A percentile compares a stretch with the other conserved stretches of the same genome.
Conservation (phyloP, 148 eudicot species). For the Rhododendron molle region DNA sequence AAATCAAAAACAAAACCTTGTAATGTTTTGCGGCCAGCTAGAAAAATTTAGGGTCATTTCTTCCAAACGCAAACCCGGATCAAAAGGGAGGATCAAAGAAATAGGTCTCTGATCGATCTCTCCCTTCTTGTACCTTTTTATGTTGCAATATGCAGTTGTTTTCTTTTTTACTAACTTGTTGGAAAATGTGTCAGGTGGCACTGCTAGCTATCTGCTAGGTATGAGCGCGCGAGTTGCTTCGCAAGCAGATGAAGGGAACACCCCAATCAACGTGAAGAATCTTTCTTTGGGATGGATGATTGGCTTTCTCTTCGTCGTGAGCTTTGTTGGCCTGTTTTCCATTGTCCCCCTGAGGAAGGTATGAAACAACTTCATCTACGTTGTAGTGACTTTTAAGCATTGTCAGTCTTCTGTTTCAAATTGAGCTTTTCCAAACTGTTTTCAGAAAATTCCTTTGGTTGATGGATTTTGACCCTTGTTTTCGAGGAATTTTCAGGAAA, state of each 20-base stretch:
- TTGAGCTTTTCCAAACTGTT: not conserved
- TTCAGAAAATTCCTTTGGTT: not conserved
- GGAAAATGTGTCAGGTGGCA: constrained; percentile 19
- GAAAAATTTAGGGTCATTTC: not conserved
- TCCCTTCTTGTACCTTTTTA: not conserved
- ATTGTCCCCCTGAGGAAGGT: constrained; percentile 36
- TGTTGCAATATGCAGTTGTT: not conserved
- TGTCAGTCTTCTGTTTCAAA: not conserved
- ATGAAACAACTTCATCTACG: not conserved
- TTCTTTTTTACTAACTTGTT: too few relatives aligned
- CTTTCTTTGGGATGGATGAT: constrained; percentile 29
- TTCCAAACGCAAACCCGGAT: not conserved
- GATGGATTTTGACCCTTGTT: not conserved
- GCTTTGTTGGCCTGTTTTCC: constrained; percentile 36
- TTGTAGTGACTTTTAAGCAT: not conserved
- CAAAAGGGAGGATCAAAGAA: not conserved
- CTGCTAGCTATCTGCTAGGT: constrained; percentile 32
- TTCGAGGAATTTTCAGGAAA: not conserved
- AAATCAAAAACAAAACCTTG: not conserved
- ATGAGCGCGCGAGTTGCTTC: constrained; percentile 28
- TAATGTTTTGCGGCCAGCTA: not conserved
- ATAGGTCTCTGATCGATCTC: not conserved
- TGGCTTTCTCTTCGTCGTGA: constrained; percentile 27
- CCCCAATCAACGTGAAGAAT: constrained; percentile 22
- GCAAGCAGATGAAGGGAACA: constrained; percentile 22